Conservation (phyloP, 179 eudicot species). For the Beta lomatogona region DNA sequence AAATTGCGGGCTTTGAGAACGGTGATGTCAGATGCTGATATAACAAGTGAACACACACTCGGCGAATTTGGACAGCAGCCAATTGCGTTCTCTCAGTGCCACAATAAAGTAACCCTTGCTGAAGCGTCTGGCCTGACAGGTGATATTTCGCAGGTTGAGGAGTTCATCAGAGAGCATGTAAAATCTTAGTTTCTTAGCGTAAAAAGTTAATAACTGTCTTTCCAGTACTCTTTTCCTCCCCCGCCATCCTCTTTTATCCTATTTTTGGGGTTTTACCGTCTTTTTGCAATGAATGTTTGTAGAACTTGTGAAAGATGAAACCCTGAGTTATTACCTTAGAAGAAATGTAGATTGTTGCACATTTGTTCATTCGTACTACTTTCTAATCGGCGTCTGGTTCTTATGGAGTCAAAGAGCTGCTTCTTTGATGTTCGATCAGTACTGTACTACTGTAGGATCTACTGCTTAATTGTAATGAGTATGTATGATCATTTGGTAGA, state of each 20-base stretch:
- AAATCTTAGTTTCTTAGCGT: conserved; percentile 31
- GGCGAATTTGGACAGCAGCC: conserved; percentile 76
- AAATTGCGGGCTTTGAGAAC: conserved; percentile 19
- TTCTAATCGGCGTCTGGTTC: not conserved
- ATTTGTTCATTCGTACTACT: not conserved
- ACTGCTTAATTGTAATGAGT: too few relatives aligned
- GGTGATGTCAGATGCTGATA: conserved; percentile 20
- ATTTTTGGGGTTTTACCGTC: not conserved
- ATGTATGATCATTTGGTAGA: too few relatives aligned
- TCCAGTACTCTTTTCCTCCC: not conserved
- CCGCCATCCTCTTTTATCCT: not conserved
- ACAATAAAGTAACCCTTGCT: conserved; percentile 67
- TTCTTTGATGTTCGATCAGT: not conserved
- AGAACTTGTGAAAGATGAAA: conserved; percentile 17
- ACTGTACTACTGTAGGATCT: too few relatives aligned
- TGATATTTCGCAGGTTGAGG: conserved; percentile 72
- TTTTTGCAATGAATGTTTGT: not conserved
- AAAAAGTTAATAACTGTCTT: too few relatives aligned
- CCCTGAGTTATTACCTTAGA: not conserved
- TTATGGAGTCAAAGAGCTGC: not conserved
- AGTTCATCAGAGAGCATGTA: conserved; percentile 71
- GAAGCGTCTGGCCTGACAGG: conserved; percentile 83
- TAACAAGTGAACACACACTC: conserved; percentile 58
- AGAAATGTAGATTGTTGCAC: not conserved
- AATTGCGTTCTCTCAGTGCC: conserved; percentile 80